These are phyloP conservation scores for Taxillus chinensis DNA, from an alignment of 164 flowering plant species.

Conservation along the genomic window DNA sequence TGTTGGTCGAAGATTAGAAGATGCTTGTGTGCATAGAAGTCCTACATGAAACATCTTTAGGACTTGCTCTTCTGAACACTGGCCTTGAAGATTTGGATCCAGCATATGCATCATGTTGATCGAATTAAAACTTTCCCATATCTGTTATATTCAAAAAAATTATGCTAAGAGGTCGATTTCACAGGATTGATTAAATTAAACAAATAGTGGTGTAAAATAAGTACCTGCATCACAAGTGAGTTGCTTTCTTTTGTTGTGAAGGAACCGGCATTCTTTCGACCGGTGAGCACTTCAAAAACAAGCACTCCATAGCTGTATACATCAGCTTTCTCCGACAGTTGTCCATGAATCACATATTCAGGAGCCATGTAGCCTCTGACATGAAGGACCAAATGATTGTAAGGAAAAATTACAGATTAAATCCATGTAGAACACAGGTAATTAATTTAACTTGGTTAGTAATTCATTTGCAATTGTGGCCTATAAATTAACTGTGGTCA, in stretches of 20 bases:
- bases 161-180: not conserved
- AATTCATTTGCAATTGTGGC: too few relatives aligned
- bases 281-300: slow-evolving; percentile 1
- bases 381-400: not conserved
- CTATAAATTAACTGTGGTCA: too few relatives aligned
- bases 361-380: slow-evolving; percentile 6
- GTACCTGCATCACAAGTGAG: not conserved
- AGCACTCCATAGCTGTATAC: slow-evolving; percentile 7
- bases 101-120: not conserved
- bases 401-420: too few relatives aligned
- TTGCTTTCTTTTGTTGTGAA: not conserved
- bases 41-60: not conserved
- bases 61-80: slow-evolving; percentile 3
- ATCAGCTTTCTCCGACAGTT: slow-evolving; percentile 2
- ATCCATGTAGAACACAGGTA: too few relatives aligned
- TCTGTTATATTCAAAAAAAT: not conserved
- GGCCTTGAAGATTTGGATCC: not conserved
- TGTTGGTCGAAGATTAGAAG: slow-evolving; percentile 1
- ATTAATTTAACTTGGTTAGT: too few relatives aligned
- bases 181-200: not conserved
- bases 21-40: slow-evolving; percentile 5
- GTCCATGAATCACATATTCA: slow-evolving; percentile 2
- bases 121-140: not conserved
- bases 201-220: not conserved
- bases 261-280: slow-evolving; percentile 1